Conservation (phyloP, 805 yeast species). For the Saccharomycopsis guyanensis region DNA sequence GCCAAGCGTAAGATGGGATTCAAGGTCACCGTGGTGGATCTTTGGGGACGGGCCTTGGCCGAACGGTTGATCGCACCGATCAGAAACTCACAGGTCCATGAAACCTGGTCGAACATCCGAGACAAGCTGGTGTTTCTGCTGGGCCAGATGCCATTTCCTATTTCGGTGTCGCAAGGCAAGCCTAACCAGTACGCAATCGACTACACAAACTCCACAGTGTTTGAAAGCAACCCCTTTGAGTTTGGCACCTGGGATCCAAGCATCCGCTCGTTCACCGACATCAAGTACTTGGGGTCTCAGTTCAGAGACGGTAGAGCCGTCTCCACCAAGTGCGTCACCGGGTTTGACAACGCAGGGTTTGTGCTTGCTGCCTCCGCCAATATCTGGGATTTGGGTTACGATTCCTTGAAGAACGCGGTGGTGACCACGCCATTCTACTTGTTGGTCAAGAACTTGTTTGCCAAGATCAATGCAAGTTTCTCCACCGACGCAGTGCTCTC, state of each 20-base stretch:
- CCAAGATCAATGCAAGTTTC: conserved; percentile 39
- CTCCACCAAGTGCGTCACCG: conserved; percentile 45
- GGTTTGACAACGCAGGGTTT: conserved; percentile 77
- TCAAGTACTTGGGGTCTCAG: conserved; percentile 63
- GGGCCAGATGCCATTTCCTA: conserved; percentile 67
- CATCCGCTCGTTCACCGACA: conserved; percentile 53
- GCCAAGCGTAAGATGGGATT: conserved; percentile 57
- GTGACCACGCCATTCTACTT: conserved; percentile 34
- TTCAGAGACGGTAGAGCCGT: conserved; percentile 51
- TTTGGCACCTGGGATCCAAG: conserved; percentile 87
- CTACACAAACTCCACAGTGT: conserved; percentile 36
- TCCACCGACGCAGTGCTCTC: conserved; percentile 60
- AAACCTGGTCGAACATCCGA: conserved; percentile 50
- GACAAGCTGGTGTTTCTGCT: conserved; percentile 51
- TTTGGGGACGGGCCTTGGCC: conserved; percentile 72
- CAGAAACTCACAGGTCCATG: conserved; percentile 55
- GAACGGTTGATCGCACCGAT: conserved; percentile 48
- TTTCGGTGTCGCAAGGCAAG: conserved; percentile 56
- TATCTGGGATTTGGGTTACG: conserved; percentile 58
- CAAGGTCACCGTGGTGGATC: conserved; percentile 57
- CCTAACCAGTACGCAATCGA: conserved; percentile 38
- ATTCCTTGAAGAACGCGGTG: conserved; percentile 47
- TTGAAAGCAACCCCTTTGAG: conserved; percentile 58
- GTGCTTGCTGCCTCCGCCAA: conserved; percentile 80
- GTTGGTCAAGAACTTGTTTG: conserved; percentile 37